Conservation (phyloP, 1,284 basidiomycete genomes). For the Rhodotorula sp. region DNA sequence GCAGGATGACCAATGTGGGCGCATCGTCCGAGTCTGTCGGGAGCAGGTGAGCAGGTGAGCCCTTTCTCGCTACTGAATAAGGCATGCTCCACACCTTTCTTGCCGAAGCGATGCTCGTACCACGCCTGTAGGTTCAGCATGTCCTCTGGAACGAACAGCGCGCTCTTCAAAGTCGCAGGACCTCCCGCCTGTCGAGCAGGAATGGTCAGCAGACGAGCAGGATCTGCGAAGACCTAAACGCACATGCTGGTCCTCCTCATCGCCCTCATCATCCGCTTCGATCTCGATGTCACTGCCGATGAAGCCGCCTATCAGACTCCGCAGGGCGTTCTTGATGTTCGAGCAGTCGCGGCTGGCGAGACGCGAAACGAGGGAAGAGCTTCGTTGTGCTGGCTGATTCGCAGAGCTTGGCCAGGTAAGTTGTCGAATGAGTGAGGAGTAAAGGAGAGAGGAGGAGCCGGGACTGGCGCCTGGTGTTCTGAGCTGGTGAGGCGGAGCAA, state of each 20-base stretch:
- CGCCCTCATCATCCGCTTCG: conserved; percentile 27
- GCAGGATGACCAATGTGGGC: conserved; percentile 24
- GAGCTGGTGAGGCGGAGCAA: not conserved
- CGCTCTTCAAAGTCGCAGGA: conserved; percentile 19
- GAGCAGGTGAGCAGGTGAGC: not conserved
- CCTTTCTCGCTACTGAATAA: not conserved
- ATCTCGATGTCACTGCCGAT: conserved; percentile 17
- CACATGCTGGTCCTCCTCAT: conserved; percentile 11
- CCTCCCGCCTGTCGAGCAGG: not conserved
- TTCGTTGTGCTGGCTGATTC: no score
- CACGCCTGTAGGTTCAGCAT: conserved; percentile 32
- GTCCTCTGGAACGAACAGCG: conserved; percentile 33
- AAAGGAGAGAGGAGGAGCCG: conserved; percentile 34
- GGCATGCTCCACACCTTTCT: not conserved
- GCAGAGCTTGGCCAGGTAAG: not conserved
- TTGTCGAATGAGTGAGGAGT: conserved; percentile 30
- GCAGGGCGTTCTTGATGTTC: conserved; percentile 36
- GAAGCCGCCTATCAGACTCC: conserved; percentile 33
- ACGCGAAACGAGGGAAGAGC: conserved; percentile 26
- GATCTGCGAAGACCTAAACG: not conserved
- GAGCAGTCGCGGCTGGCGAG: conserved; percentile 34
- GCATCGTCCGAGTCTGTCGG: not conserved
- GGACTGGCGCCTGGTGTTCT: conserved; percentile 26
- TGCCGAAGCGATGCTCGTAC: conserved; percentile 26
- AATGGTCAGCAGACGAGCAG: not conserved